Base-by-base conservation (phyloP, 345 rosid genomes). In the Eucalyptus rudis region DNA sequence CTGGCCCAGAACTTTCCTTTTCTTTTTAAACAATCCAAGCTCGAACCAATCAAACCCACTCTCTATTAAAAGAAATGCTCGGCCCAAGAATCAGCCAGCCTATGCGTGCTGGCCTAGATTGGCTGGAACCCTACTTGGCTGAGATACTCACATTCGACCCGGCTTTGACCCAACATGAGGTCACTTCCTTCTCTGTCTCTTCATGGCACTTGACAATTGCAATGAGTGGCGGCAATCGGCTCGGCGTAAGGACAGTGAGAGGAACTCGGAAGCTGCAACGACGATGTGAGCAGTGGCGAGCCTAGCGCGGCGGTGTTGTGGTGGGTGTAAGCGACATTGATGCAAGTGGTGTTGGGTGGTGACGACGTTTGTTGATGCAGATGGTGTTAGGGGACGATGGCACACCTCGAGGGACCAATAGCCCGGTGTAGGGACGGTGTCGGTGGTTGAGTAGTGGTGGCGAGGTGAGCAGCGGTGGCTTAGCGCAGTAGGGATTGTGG, bases 131-230 rank as follows among this genome's bases (percentile, higher is more conserved):
- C 15, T 49, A 49, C 17, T 2, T 0, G 16, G 17, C 1, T 13
- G 16, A 49, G 51, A 49, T 49, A 14, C 17, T 1, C 0, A 3
- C 0, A 2, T 49, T 1, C 1, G 3, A 49, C 51, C 0, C 1
- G 7, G 51, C 51, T 49, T 49, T 49, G 51, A 49, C 51, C 0
- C 1, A 7, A 49, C 6, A 49, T 0, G 17, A 49, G 51, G 17
- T 49, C 16, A 2, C 51, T 49, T 49, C 17, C 17, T 49, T 49
- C 51, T 49, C 1, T 3, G 3, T 49, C 51, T 49, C 51, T 49
- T 14, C 0, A 7, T 1, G 7, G 17, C 51, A 49, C 51, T 0
- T 14, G 17, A 49, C 0, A 3, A 7, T 49, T 49, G 6, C 1
- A 6, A 49, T 5, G 51, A 49, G 51, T 1, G 17, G 17, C 1